Evolutionary conservation across 1,284 basidiomycete species (phyloP), one percentile per base, ranked within the genome.

Genomic region (Boletus albobrunnescens): DNA sequence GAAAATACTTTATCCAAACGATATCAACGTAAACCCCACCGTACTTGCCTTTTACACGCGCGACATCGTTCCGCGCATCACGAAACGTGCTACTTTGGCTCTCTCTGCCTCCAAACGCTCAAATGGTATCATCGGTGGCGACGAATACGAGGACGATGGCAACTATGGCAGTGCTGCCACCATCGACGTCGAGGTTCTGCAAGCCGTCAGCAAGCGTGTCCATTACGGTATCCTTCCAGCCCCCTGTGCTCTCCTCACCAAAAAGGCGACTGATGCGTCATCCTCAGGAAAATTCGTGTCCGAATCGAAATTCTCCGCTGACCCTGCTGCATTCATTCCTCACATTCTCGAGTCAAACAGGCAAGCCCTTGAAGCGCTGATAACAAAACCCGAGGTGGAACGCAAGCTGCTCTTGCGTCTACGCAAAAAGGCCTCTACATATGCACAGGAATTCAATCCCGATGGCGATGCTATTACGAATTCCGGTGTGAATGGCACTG

Each of bases 381-480:
- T 99, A 68, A 96, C 94, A 14, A 99, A 98, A 67, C 94, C 94
- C 0, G 94, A 89, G 46, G 94, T 99, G 27, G 96, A 99, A 66
- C 81, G 78, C 14, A 87, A 84, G 46, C 75, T 99, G 9, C 80
- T 99, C n/a, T 73, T 82, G 41, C 79, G 96, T 20, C 71, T 99
- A 13, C 81, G 81, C 45, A 94, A 92, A 71, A 99, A 99, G 68
- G 94, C 95, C 5, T 75, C 79, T 31, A 84, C 91, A 27, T 99
- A 99, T 67, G 94, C 94, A 0, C 87, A 93, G 58, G 93, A 97
- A 57, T 80, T 97, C 59, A 82, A 84, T 22, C 74, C 79, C 0
- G 85, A 90, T 54, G 87, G 86, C 13, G 81, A 82, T 54, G 70
- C 72, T 0, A 64, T 76, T 28, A 53, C 61, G 12, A 48, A 57